Evolutionary conservation across 1,284 basidiomycete species (phyloP).

Genomic region (Taiwanofungus camphoratus): DNA sequence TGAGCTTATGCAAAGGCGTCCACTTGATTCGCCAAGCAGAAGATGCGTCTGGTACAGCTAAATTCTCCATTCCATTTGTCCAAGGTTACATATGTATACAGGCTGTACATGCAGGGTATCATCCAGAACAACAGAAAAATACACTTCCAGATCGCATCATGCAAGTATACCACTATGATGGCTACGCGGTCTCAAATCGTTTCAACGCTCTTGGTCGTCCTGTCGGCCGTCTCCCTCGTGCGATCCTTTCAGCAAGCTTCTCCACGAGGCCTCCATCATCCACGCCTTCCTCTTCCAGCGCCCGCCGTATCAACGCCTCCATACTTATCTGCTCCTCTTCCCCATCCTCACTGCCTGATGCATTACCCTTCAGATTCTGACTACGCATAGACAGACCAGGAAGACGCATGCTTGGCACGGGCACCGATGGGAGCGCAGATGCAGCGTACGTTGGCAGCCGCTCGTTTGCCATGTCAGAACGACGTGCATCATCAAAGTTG

Average conservation of each 20-base stretch:
- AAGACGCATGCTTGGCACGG: slow-evolving; percentile 58
- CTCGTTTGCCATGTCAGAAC: slow-evolving; percentile 91
- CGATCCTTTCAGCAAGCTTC: slow-evolving; percentile 54
- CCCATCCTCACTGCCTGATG: slow-evolving; percentile 20
- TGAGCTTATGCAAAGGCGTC: too few species aligned
- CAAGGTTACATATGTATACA: too few species aligned
- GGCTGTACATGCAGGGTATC: too few species aligned
- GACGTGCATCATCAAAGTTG: slow-evolving; percentile 92
- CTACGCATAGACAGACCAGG: slow-evolving; percentile 33
- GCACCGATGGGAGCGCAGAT: slow-evolving; percentile 40
- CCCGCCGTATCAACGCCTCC: slow-evolving; percentile 80
- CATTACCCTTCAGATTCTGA: too few species aligned
- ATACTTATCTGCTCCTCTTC: slow-evolving; percentile 59
- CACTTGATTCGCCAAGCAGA: too few species aligned
- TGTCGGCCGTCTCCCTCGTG: slow-evolving; percentile 40
- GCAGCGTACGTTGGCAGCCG: slow-evolving; percentile 65
- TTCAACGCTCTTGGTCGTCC: slow-evolving; percentile 51
- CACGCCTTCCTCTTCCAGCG: slow-evolving; percentile 57
- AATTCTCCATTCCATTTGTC: too few species aligned
- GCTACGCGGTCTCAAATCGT: slow-evolving; percentile 51
- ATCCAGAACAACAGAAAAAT: too few species aligned
- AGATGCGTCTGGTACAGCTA: too few species aligned
- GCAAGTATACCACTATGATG: neutral
- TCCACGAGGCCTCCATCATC: slow-evolving; percentile 47
- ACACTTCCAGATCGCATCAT: neutral